A percentile compares a stretch with the other conserved stretches of the same genome.
phyloP scores from a whole-genome alignment of 177 flowering plant species.

The Vitis hybrid region DNA sequence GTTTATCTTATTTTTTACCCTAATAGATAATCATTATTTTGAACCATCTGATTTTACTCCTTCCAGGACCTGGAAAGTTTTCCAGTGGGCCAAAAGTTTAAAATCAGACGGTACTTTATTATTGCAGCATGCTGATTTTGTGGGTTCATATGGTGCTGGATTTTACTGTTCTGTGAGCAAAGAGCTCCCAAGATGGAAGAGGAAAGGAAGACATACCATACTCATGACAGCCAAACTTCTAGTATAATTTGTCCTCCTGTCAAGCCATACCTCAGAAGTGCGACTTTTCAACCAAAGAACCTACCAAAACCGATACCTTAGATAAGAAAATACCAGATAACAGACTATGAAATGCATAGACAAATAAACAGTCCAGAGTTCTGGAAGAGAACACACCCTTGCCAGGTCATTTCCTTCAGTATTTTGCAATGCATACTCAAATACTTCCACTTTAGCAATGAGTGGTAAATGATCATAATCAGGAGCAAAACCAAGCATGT shows the following conservation, averaged over 20 bases:
- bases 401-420: constrained; percentile 95
- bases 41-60: too few species aligned
- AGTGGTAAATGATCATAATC: constrained; percentile 97
- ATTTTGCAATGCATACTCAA: constrained; percentile 85
- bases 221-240: constrained; percentile 99
- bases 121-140: neutral
- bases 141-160: too few species aligned
- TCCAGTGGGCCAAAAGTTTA: neutral
- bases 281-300: constrained; percentile 98
- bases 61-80: neutral
- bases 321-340: constrained; percentile 2
- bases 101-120: too few species aligned
- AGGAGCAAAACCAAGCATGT: constrained; percentile 92
- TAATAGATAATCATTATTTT: too few species aligned
- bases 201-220: constrained; percentile 60
- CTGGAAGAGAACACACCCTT: constrained; percentile 46
- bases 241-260: constrained; percentile 94
- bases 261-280: constrained; percentile 96
- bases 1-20: too few species aligned
- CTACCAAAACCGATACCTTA: constrained; percentile 29
- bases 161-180: neutral
- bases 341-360: neutral
- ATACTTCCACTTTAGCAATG: constrained; percentile 95
- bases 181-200: neutral
- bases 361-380: neutral